Base-by-base conservation (phyloP, 176 grass and related monocot genomes). In the Avena insularis region DNA sequence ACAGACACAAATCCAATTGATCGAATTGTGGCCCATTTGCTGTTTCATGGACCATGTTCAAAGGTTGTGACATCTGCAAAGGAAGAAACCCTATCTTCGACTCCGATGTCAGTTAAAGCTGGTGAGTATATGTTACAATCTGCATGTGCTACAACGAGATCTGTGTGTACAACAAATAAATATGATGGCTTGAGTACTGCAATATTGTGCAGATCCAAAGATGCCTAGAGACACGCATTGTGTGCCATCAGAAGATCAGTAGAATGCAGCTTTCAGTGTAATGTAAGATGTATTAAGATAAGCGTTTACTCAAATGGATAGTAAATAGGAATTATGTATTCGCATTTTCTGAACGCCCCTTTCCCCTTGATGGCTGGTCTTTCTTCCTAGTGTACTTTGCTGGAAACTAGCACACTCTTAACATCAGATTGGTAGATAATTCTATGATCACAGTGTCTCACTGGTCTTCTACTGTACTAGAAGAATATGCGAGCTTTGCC, bases 1-100 rank as follows among this genome's bases (percentile, higher is more conserved):
- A 92, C 93, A 75, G 69, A 74, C 57, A 95, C 93, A 65, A 95
- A 95, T 88, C 93, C 88, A 85, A 88, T 92, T 1, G 93, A 95
- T 83, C 88, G 93, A 17, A 86, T 91, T 53, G 93, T 95, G 55
- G 93, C 90, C 13, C 90, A 88, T 88, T 90, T 95, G 53, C 69
- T 95, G 48, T 95, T 95, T 84, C 90, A 92, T 80, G 89, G 66
- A 83, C 86, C 82, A 75, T 76, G 56, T 46, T 81, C 89, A 76
- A 83, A 66, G 78, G 48, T 86, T 67, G 38, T 77, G 59, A 82
- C 50, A 83, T 16, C 72, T 49, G 54, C 85, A 61, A 95, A 91
- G 79, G 86, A 89, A 69, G 89, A 95, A 85, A 86, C 66, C 38
- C 36, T 83, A 85, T 82, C 69, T 31, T 86, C 60, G 54, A 87